Conservation (phyloP, 116 monocot genomes). For the Thalassia testudinum region DNA sequence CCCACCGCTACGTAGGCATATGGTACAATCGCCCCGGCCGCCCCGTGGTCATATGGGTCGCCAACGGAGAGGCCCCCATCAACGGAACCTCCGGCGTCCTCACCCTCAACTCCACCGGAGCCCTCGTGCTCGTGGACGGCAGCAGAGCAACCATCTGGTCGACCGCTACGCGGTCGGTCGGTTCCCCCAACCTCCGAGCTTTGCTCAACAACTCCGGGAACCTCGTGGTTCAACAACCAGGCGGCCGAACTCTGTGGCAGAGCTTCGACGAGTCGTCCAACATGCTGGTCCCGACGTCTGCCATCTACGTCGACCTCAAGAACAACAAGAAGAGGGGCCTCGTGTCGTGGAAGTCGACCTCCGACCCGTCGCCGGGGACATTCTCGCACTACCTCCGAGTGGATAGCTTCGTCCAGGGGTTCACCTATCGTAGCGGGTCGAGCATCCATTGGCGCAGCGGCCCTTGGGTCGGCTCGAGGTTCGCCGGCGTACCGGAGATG, state of each 20-base stretch:
- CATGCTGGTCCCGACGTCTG: slow-evolving; percentile 3
- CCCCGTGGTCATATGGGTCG: no score
- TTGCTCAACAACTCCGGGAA: no score
- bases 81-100: no score
- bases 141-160: no score
- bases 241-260: slow-evolving; percentile 7
- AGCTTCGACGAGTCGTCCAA: slow-evolving; percentile 12
- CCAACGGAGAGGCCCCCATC: no score
- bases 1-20: no score
- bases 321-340: not conserved
- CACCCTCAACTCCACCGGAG: no score
- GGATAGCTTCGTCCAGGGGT: not conserved
- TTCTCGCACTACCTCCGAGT: not conserved
- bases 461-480: slow-evolving; percentile 11
- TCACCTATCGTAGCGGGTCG: not conserved
- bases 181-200: no score
- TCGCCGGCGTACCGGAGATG: slow-evolving; percentile 12
- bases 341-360: slow-evolving; percentile 7
- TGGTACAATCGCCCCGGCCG: no score
- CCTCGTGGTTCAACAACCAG: no score
- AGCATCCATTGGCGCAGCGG: slow-evolving; percentile 4
- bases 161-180: no score
- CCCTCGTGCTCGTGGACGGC: no score
- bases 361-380: slow-evolving; percentile 3
- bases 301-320: not conserved